Base-by-base conservation (phyloP, 1,139 yeast genomes). In the Protomyces macrosporus region DNA sequence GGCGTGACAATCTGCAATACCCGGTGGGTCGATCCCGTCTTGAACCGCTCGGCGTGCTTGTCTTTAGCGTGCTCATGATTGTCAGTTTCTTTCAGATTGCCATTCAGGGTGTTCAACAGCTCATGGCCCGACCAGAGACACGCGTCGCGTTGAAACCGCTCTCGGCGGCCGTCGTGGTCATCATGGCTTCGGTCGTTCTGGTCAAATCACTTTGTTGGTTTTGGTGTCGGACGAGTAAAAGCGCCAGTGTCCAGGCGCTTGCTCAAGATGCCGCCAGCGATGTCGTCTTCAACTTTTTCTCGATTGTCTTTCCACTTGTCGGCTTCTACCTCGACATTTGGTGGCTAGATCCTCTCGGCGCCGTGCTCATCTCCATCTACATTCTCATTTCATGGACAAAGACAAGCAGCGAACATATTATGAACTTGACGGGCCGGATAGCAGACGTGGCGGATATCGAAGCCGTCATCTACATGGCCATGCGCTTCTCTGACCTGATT, bases 221-320 rank as follows among this genome's bases (percentile, higher is more conserved):
- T 6, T 83, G 89, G 84, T 87, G 93, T 72, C 76, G 81, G 37
- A 76, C 78, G n/a, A 81, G 87, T 67, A 77, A 79, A 23, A 85
- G 90, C 10, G 82, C 87, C 14, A 84, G 90, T 0, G 87, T 88
- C 1, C 87, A 84, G 72, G 95, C 95, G 0, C 76, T 88, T 64
- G 90, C 93, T 1, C 93, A 87, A 72, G 95, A 88, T 75, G 95
- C 95, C 0, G 78, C 81, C 75, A 87, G 91, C 0, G 95, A 88
- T 73, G 82, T 87, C 53, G 81, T 87, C 3, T 88, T 88, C 77
- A 86, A 86, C 33, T 65, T 65, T 51, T 86, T 87, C 51, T 87
- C 93, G 1, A 78, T 88, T 53, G 69, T 87, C 30, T 86, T 88
- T 80, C 95, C 95, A 0, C 69, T 86, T 0, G 50, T 81, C 0